Base-by-base conservation (phyloP, 345 rosid species). In the Arabis hirsuta region DNA sequence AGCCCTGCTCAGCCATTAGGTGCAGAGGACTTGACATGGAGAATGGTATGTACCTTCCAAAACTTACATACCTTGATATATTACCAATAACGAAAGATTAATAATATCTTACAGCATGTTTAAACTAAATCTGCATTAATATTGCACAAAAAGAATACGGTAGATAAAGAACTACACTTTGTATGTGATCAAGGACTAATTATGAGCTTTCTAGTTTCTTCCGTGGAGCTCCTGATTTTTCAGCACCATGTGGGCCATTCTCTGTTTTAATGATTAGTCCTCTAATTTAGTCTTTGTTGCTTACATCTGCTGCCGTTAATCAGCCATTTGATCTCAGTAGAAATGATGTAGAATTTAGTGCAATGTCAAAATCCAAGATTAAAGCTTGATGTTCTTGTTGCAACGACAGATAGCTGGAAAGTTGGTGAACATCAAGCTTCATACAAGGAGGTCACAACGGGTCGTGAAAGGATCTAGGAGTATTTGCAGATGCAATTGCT, bases 21-120 rank as follows among this genome's bases (percentile, higher is more conserved):
- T 72, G 96, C 98, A 4, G 99, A 96, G 82, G 99, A 96, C 81
- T 79, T 96, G 73, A 83, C 81, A 52, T 96, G 99, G 99, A 85
- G 94, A 85, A 88, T 96, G 99, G 96, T 95, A 65, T 10, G 91
- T 82, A 46, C 34, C 43, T 20, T 48, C 39, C 3, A 55, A 65
- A 34, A 63, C n/a, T 55, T 45, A n/a, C 9, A 12, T 43, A 34
- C 6, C 8, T 7, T 34, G 0, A 29, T 55, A 52, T 43, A 32
- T 5, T 7, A 50, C 36, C 38, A 7, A 9, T 27, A 41, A 22
- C 5, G 2, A 54, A 55, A 60, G 43, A 26, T 9, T 36, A 26
- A 29, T 12, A 29, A 3, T 31, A 27, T n/a, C 31, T 36, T 13
- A 32, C 46, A 31, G 56, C 47, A 72, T 42, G 52, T 5, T 16